These are phyloP conservation scores for Bromus sterilis DNA, from an alignment of 176 grass and related monocot species.

Conservation along the genomic window DNA sequence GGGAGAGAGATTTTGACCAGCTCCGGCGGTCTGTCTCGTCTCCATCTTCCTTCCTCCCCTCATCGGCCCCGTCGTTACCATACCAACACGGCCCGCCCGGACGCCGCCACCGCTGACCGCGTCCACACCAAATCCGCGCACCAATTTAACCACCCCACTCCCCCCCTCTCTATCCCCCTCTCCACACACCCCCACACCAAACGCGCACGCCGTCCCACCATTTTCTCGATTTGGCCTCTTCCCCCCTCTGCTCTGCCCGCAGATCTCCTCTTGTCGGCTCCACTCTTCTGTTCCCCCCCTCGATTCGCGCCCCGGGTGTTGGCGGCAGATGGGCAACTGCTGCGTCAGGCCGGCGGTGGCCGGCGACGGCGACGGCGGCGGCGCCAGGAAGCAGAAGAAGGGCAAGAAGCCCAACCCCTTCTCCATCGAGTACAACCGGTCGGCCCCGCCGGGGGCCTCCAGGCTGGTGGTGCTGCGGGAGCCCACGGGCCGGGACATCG, in stretches of 20 bases:
- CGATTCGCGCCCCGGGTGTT: conserved; percentile 22
- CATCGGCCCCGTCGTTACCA: conserved; percentile 18
- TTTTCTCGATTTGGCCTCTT: conserved; percentile 2
- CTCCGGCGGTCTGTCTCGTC: background rate
- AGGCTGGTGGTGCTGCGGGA: conserved; percentile 45
- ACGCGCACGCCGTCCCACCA: conserved; percentile 19
- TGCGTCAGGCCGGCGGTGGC: conserved; percentile 33
- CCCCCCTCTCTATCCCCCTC: background rate
- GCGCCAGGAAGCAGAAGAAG: conserved; percentile 42
- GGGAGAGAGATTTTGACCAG: conserved; percentile 40
- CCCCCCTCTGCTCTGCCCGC: background rate
- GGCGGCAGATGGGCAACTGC: conserved; percentile 67
- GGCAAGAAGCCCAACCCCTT: conserved; percentile 77
- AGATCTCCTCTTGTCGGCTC: conserved; percentile 19
- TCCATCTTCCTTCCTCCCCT: background rate
- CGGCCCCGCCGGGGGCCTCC: background rate
- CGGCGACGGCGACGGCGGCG: background rate
- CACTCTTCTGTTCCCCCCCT: background rate
- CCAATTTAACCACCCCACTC: conserved; percentile 31
- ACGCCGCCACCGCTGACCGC: conserved; percentile 42
- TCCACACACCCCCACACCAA: background rate
- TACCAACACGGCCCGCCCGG: conserved; percentile 20
- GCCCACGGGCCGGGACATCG: conserved; percentile 54
- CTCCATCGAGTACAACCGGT: conserved; percentile 77
- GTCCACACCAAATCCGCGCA: conserved; percentile 26